phyloP scores from a whole-genome alignment of 495 filamentous ascomycete genomes.

The Umbilicaria muhlenbergii region DNA sequence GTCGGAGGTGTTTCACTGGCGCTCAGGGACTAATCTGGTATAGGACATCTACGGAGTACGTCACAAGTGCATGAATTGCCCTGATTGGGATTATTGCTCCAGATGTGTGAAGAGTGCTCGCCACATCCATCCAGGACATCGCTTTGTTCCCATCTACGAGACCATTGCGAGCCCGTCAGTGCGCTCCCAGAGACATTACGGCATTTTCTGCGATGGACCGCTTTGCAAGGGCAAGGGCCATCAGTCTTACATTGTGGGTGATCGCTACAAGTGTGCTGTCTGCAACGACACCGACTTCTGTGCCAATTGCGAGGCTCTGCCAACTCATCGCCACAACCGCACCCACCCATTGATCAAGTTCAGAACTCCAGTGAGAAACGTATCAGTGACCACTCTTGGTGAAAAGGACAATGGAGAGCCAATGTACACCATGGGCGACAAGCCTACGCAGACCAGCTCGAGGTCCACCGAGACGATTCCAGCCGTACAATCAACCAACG shows the following conservation, averaged over 20 bases:
- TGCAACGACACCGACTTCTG: conserved; percentile 97
- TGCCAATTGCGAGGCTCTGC: conserved; percentile 79
- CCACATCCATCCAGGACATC: conserved; percentile 64
- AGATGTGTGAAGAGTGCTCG: conserved; percentile 50
- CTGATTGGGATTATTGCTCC: conserved; percentile 95
- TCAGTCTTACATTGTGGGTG: conserved; percentile 59
- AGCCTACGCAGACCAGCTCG: conserved; percentile 21
- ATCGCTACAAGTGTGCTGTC: conserved; percentile 93
- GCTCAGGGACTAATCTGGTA: conserved; percentile 13
- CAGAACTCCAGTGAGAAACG: conserved; percentile 81
- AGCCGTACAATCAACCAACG: conserved; percentile 30
- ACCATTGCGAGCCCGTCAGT: conserved; percentile 42
- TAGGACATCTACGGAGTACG: conserved; percentile 73
- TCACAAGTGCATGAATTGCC: conserved; percentile 94
- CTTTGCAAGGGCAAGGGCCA: conserved; percentile 50
- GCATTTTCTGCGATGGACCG: conserved; percentile 92
- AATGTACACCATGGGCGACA: conserved; percentile 53
- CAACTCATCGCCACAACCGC: conserved; percentile 71
- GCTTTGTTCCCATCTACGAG: conserved; percentile 81
- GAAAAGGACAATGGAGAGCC: conserved; percentile 49
- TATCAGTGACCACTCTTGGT: conserved; percentile 70
- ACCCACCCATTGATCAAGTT: conserved; percentile 96
- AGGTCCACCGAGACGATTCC: conserved; percentile 36
- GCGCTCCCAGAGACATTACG: conserved; percentile 46
- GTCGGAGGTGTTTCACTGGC: not conserved